These are phyloP conservation scores for Colletotrichum abscissum DNA, from an alignment of 2,329 filamentous ascomycete species.

Conservation along the genomic window DNA sequence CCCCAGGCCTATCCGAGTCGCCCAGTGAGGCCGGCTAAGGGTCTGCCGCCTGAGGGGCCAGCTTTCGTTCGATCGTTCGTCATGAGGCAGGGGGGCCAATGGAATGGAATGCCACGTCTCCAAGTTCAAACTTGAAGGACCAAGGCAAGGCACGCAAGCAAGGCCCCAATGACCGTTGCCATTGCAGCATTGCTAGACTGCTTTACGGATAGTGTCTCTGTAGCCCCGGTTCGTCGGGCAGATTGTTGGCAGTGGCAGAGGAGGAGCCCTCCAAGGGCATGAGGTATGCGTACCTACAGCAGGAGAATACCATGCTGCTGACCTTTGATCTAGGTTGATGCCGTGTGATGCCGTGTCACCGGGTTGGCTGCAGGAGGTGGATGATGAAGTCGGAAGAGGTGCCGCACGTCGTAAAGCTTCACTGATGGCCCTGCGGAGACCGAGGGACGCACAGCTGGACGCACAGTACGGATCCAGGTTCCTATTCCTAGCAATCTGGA, in stretches of 20 bases:
- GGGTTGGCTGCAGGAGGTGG: background rate
- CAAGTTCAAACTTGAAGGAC: background rate
- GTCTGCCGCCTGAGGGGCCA: background rate
- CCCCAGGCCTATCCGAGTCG: background rate
- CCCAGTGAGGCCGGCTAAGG: background rate
- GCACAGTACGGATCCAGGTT: background rate
- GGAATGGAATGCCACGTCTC: slow-evolving; percentile 20
- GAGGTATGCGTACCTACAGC: background rate
- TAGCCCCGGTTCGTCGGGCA: slow-evolving; percentile 4
- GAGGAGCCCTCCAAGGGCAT: background rate
- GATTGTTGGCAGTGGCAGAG: background rate
- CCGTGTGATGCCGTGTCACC: slow-evolving; percentile 12
- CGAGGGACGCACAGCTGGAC: slow-evolving; percentile 10
- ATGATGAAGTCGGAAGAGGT: background rate
- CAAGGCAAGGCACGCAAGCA: background rate
- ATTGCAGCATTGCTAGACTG: background rate
- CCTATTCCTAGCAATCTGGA: background rate
- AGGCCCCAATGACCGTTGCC: background rate
- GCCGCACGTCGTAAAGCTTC: slow-evolving; percentile 18
- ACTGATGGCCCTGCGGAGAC: slow-evolving; percentile 26
- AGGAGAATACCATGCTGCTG: background rate
- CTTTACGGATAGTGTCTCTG: background rate
- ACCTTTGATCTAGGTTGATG: slow-evolving; percentile 14
- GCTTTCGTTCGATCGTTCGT: slow-evolving; percentile 5
- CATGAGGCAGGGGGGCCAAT: slow-evolving; percentile 11